Percentiles rank a stretch among this genome's conserved stretches.
Conservation (phyloP, 495 filamentous ascomycete genomes). For the Pseudoneurospora amorphoporcata region DNA sequence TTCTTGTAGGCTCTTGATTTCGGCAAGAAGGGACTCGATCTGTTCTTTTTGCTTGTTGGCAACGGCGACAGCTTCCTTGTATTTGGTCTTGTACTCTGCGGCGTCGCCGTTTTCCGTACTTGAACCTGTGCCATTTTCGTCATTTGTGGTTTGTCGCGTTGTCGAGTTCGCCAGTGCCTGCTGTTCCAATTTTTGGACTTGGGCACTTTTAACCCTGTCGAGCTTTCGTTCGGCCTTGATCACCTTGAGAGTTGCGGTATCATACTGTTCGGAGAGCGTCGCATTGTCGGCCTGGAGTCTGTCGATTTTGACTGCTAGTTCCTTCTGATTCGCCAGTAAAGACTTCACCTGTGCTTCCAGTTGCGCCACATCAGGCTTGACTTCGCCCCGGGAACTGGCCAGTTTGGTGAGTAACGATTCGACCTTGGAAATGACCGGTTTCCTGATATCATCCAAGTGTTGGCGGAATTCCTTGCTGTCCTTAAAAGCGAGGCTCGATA, state of each 20-base stretch:
- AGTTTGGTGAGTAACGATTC: slow-evolving; percentile 34
- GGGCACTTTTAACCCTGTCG: slow-evolving; percentile 74
- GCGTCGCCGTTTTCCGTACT: slow-evolving; percentile 47
- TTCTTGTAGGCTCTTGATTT: slow-evolving; percentile 69
- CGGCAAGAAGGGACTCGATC: slow-evolving; percentile 60
- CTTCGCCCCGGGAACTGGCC: slow-evolving; percentile 28
- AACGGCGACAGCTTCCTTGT: slow-evolving; percentile 61
- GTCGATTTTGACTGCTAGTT: slow-evolving; percentile 64
- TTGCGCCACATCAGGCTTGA: slow-evolving; percentile 54
- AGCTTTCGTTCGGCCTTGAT: slow-evolving; percentile 91
- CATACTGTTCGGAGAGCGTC: slow-evolving; percentile 69
- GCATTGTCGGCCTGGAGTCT: slow-evolving; percentile 69
- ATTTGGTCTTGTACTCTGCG: slow-evolving; percentile 48
- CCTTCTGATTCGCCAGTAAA: slow-evolving; percentile 72
- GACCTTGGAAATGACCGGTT: slow-evolving; percentile 34
- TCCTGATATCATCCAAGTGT: slow-evolving; percentile 55
- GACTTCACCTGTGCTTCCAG: slow-evolving; percentile 64
- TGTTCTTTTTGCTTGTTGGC: slow-evolving; percentile 80
- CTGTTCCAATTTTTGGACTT: slow-evolving; percentile 86
- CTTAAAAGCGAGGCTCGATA: slow-evolving; percentile 52
- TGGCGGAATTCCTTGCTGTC: slow-evolving; percentile 63
- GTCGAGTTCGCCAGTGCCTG: slow-evolving; percentile 61
- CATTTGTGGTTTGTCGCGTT: slow-evolving; percentile 39
- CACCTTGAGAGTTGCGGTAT: slow-evolving; percentile 77
- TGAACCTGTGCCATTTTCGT: slow-evolving; percentile 48